Evolutionary conservation across 805 yeast species (phyloP).

Genomic region (Jamesozyma lodderae): DNA sequence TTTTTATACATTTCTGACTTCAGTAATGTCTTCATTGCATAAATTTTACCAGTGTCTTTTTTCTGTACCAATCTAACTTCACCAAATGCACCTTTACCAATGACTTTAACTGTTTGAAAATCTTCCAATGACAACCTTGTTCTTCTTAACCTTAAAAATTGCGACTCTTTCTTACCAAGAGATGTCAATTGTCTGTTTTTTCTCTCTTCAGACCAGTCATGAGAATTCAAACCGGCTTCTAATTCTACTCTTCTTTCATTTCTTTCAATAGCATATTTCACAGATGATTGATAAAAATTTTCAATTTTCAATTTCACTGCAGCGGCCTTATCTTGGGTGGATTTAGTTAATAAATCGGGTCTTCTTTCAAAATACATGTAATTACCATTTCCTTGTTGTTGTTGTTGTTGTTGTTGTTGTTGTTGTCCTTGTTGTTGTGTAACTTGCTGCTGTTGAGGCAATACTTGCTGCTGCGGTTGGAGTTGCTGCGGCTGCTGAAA

Average conservation of each 20-base stretch:
- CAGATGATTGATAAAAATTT: constrained; percentile 76
- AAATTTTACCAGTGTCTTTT: constrained; percentile 79
- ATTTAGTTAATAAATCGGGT: constrained; percentile 66
- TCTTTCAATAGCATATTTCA: constrained; percentile 87
- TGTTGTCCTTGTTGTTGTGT: constrained; percentile 15
- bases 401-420: constrained; percentile 8
- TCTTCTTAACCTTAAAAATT: constrained; percentile 73
- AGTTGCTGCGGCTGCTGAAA: background rate
- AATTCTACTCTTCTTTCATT: constrained; percentile 84
- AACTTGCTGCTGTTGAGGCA: constrained; percentile 24
- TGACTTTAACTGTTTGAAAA: constrained; percentile 77
- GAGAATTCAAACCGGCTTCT: constrained; percentile 59
- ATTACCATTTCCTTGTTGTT: constrained; percentile 25
- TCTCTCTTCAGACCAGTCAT: constrained; percentile 77
- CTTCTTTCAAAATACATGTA: constrained; percentile 72
- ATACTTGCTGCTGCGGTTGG: constrained; percentile 11
- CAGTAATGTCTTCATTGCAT: constrained; percentile 87
- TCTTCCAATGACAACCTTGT: constrained; percentile 77
- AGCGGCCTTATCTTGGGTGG: constrained; percentile 74
- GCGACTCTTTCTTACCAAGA: constrained; percentile 82
- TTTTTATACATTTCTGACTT: constrained; percentile 91
- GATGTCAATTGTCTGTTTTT: constrained; percentile 72
- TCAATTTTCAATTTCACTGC: constrained; percentile 75
- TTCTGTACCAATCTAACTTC: constrained; percentile 93
- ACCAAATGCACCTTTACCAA: constrained; percentile 97